These are phyloP conservation scores for Alternaria sp. DNA, from an alignment of 2,329 filamentous ascomycete species.

Conservation along the genomic window DNA sequence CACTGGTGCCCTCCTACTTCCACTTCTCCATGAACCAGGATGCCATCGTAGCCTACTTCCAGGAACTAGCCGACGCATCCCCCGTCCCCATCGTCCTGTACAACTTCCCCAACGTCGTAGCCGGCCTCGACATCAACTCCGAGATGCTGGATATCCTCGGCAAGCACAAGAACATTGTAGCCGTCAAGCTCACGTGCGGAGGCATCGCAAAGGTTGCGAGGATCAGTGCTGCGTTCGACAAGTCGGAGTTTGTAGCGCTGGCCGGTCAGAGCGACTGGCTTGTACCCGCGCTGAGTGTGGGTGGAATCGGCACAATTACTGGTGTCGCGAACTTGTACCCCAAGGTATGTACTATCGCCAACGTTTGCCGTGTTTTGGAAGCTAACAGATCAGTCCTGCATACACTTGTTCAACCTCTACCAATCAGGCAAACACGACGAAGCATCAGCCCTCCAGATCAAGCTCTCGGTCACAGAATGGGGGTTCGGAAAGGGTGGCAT, in stretches of 20 bases:
- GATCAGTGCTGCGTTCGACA: constrained; percentile 46
- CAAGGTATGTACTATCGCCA: constrained; percentile 38
- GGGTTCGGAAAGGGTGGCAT: constrained; percentile 66
- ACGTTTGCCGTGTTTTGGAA: neutral
- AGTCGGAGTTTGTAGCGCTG: constrained; percentile 48
- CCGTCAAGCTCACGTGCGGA: constrained; percentile 49
- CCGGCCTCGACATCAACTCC: constrained; percentile 55
- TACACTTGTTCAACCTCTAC: constrained; percentile 57
- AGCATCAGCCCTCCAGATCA: constrained; percentile 58
- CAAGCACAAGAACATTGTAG: constrained; percentile 46
- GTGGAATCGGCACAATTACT: constrained; percentile 66
- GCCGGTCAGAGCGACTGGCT: constrained; percentile 55
- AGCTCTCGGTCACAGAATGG: constrained; percentile 61
- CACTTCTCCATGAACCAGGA: constrained; percentile 49
- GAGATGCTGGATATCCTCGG: constrained; percentile 46
- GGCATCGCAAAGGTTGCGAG: constrained; percentile 53
- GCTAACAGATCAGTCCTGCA: constrained; percentile 45
- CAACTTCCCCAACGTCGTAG: constrained; percentile 55
- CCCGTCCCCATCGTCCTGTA: constrained; percentile 56
- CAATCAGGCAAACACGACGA: constrained; percentile 56
- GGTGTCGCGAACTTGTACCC: constrained; percentile 70
- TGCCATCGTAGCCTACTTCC: constrained; percentile 46
- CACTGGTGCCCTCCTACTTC: constrained; percentile 51
- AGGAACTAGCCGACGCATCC: constrained; percentile 46
- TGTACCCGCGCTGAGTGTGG: constrained; percentile 64